Conservation (phyloP, 129 eudicot species). For the Daucus carota region DH1_v3.0 NC_030385.2:45315501-45316000, state of each 20-base stretch:
- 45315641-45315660: not conserved
- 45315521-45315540: slow-evolving; percentile 62
- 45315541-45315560: slow-evolving; percentile 42
- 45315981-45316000: not conserved
- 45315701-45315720: no score
- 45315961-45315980: slow-evolving; percentile 18
- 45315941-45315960: slow-evolving; percentile 32
- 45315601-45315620: slow-evolving; percentile 18
- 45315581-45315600: slow-evolving; percentile 67
- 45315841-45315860: not conserved
- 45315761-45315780: not conserved
- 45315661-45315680: not conserved
- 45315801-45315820: not conserved
- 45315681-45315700: not conserved
- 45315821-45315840: not conserved
- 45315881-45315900: slow-evolving; percentile 3
- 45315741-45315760: not conserved
- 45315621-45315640: not conserved
- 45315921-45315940: slow-evolving; percentile 26
- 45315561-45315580: slow-evolving; percentile 54
- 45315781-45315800: not conserved
- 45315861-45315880: not conserved
- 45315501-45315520: slow-evolving; percentile 26
- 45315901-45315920: slow-evolving; percentile 17
- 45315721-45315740: not conserved